These are phyloP conservation scores for Rehmannia glutinosa DNA, from an alignment of 257 asterid genomes.

Conservation along the genomic window DNA sequence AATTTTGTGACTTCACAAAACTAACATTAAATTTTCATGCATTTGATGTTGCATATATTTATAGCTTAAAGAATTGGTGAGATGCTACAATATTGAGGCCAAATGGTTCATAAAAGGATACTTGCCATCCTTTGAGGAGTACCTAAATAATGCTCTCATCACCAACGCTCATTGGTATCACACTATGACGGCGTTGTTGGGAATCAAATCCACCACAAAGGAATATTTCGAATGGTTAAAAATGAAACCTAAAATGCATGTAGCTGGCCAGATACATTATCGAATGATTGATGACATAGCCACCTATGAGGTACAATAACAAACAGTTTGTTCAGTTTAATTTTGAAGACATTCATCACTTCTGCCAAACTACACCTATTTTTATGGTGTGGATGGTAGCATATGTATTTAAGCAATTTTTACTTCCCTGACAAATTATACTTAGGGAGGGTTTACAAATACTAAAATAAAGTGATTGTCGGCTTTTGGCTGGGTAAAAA, in stretches of 20 bases:
- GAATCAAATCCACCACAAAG: background rate
- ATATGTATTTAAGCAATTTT: too few relatives aligned
- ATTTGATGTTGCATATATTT: background rate
- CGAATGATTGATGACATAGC: background rate
- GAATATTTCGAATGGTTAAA: background rate
- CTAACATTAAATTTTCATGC: too few relatives aligned
- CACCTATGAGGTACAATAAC: too few relatives aligned
- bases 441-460: too few relatives aligned
- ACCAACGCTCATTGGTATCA: background rate
- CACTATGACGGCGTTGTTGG: background rate
- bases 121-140: constrained; percentile 14
- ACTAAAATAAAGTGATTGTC: too few relatives aligned
- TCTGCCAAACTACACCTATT: too few relatives aligned
- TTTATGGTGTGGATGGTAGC: too few relatives aligned
- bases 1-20: too few relatives aligned
- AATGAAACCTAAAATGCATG: background rate
- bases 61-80: constrained; percentile 15
- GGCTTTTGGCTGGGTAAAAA: too few relatives aligned
- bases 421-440: too few relatives aligned
- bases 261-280: background rate
- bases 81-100: constrained; percentile 10
- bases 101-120: constrained; percentile 11
- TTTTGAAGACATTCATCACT: too few relatives aligned
- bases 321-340: too few relatives aligned
- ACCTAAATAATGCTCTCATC: background rate